Evolutionary conservation across 345 rosid species (phyloP).

Genomic region (Hibiscus tridactylites): DNA sequence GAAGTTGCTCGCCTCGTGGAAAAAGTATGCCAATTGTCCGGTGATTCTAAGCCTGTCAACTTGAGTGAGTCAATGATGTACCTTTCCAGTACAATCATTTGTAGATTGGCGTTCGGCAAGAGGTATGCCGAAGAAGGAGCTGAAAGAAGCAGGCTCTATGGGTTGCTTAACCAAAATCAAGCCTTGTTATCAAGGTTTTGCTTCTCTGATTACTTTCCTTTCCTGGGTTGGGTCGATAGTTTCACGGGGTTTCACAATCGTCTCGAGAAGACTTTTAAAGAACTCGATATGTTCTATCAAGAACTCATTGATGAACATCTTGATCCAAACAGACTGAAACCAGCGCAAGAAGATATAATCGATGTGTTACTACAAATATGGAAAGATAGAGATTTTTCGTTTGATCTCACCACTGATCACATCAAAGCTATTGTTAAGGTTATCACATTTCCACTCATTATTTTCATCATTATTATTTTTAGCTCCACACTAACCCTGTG

Average conservation of each 20-base stretch:
- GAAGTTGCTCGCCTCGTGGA: background rate
- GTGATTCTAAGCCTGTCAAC: background rate
- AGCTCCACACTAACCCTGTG: too few species aligned
- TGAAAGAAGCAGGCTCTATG: background rate
- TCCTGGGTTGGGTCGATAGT: background rate
- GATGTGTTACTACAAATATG: background rate
- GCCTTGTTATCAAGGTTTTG: background rate
- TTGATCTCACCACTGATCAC: background rate
- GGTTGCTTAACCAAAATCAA: background rate
- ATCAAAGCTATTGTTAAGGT: background rate
- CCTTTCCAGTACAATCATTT: background rate
- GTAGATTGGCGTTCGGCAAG: background rate
- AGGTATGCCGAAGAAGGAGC: background rate
- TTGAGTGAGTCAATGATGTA: background rate
- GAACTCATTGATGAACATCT: background rate
- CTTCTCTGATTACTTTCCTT: background rate
- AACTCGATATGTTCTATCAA: background rate
- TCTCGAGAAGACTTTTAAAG: background rate
- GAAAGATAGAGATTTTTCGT: background rate
- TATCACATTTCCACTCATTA: background rate
- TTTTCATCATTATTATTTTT: background rate
- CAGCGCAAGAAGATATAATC: conserved; percentile 9
- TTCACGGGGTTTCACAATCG: background rate
- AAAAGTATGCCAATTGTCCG: background rate
- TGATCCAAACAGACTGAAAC: background rate